Evolutionary conservation across 2,329 filamentous ascomycete genomes (phyloP).

Genomic region (Phialemonium atrogriseum): DNA sequence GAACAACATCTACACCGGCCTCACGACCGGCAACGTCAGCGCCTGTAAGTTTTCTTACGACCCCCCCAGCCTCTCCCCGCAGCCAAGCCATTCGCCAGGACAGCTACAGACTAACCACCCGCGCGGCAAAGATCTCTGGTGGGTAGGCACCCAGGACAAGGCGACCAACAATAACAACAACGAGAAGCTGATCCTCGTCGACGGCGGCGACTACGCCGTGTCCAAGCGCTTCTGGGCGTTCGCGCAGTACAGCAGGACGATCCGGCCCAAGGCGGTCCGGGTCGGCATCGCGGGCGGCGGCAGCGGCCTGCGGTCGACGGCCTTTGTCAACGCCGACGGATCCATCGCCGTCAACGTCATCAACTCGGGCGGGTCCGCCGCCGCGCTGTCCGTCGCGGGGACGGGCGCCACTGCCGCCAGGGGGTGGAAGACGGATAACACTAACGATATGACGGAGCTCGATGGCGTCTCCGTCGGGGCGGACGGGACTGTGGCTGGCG

Average conservation of each 20-base stretch:
- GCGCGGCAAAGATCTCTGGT: constrained; percentile 26
- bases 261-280: constrained; percentile 11
- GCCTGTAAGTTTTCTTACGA: too few species aligned
- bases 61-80: too few species aligned
- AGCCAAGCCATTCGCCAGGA: too few species aligned
- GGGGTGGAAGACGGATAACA: constrained; percentile 27
- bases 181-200: constrained; percentile 14
- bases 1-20: constrained; percentile 30
- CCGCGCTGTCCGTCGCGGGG: constrained; percentile 16
- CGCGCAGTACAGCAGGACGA: constrained; percentile 13
- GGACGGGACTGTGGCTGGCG: constrained; percentile 6
- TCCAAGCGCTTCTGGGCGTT: constrained; percentile 14
- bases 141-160: constrained; percentile 12
- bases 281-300: constrained; percentile 6
- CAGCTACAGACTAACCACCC: too few species aligned
- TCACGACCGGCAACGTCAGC: constrained; percentile 30
- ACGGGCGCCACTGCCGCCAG: constrained; percentile 14
- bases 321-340: constrained; percentile 10
- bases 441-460: constrained; percentile 12
- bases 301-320: constrained; percentile 13
- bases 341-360: constrained; percentile 9
- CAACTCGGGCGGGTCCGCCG: constrained; percentile 13
- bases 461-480: constrained; percentile 1
- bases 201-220: constrained; percentile 8
- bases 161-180: constrained; percentile 14